These are phyloP conservation scores for Amanita subjunquillea DNA, from an alignment of 768 basidiomycete genomes.

Conservation along the genomic window DNA sequence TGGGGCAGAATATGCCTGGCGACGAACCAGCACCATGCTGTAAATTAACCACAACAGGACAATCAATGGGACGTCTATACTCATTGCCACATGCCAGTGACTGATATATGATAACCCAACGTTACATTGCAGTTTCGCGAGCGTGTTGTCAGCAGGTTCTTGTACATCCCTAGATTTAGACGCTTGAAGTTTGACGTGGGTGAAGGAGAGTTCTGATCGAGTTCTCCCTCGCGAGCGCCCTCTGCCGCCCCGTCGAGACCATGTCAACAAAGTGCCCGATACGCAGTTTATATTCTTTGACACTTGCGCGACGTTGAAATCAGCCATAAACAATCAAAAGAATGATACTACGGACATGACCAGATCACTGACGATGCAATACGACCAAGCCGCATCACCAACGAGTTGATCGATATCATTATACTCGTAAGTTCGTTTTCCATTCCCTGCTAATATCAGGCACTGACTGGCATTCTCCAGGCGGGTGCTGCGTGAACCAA, in stretches of 20 bases:
- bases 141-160: too few relatives aligned
- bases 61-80: too few relatives aligned
- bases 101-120: too few relatives aligned
- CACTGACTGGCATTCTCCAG: not conserved
- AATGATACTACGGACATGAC: conserved; percentile 92
- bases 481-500: too few relatives aligned
- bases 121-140: too few relatives aligned
- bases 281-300: conserved; percentile 11
- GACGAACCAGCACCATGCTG: too few relatives aligned
- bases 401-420: conserved; percentile 88
- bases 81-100: too few relatives aligned
- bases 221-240: conserved; percentile 93
- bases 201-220: conserved; percentile 71
- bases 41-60: too few relatives aligned
- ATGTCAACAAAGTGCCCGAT: conserved; percentile 90
- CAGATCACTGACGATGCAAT: conserved; percentile 75
- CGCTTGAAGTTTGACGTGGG: too few relatives aligned
- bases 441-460: not conserved
- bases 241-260: conserved; percentile 52
- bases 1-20: too few relatives aligned
- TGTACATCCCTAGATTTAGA: too few relatives aligned
- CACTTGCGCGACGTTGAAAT: not conserved
- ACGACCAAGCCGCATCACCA: conserved; percentile 97
- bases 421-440: conserved; percentile 47
- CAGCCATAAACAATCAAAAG: conserved; percentile 98